Percentiles rank a stretch among this genome's conserved stretches.
Evolutionary conservation across 2,329 filamentous ascomycete species (phyloP).

Genomic region (Colletotrichum orbiculare): DNA sequence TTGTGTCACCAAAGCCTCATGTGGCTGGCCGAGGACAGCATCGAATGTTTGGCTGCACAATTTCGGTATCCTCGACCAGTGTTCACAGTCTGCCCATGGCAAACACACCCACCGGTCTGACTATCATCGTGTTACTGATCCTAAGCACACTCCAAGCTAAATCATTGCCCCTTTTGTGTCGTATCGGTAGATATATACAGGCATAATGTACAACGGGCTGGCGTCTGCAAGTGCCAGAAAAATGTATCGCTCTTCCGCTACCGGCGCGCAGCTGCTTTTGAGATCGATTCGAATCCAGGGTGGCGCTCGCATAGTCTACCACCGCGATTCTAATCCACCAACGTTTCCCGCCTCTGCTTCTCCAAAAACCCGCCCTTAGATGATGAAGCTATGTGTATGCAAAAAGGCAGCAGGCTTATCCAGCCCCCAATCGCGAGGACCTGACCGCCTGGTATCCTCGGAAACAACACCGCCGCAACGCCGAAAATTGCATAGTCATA

Average conservation of each 20-base stretch:
- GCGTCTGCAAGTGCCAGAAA: conserved; percentile 14
- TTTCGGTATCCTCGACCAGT: too few relatives aligned
- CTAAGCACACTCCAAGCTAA: not conserved
- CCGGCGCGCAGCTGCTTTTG: not conserved
- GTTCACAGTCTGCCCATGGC: too few relatives aligned
- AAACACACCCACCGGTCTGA: too few relatives aligned
- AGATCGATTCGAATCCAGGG: conserved; percentile 11
- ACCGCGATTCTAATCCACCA: conserved; percentile 23
- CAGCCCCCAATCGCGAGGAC: conserved; percentile 21
- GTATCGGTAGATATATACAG: conserved; percentile 34
- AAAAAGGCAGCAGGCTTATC: conserved; percentile 26
- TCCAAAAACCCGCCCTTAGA: conserved; percentile 30
- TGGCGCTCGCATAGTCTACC: conserved; percentile 27
- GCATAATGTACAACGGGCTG: conserved; percentile 33
- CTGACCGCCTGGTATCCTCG: conserved; percentile 23
- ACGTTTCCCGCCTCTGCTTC: conserved; percentile 24
- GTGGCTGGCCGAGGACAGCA: not conserved
- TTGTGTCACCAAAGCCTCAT: conserved; percentile 4
- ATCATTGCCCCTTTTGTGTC: conserved; percentile 16
- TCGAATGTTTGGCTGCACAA: too few relatives aligned
- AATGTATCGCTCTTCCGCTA: conserved; percentile 29
- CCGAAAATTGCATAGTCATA: conserved; percentile 14
- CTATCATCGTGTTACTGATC: too few relatives aligned
- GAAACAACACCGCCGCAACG: conserved; percentile 33
- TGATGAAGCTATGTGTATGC: conserved; percentile 29